Percentiles rank a stretch among this genome's conserved stretches.
Conservation (phyloP, 306 rosid species). For the Glycine soja region DNA sequence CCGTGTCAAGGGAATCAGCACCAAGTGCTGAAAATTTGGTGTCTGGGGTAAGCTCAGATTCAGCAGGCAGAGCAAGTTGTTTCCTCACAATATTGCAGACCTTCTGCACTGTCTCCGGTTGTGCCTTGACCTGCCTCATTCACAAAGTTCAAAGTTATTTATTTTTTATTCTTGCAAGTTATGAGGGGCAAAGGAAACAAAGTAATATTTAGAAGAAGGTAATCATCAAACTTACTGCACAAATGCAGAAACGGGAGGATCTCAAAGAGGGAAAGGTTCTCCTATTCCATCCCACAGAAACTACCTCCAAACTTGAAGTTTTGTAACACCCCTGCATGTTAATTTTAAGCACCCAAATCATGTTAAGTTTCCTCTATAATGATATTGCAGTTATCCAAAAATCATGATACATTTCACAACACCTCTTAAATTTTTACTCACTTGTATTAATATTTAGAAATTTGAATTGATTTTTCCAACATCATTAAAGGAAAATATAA, state of each 20-base stretch:
- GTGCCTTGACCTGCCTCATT: slow-evolving; percentile 39
- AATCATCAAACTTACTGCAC: slow-evolving; percentile 54
- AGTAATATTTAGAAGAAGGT: background rate
- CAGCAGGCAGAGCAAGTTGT: slow-evolving; percentile 63
- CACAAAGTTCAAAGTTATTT: slow-evolving; percentile 3
- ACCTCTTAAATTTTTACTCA: background rate
- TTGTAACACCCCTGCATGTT: slow-evolving; percentile 48
- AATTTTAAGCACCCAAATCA: background rate
- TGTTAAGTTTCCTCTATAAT: background rate
- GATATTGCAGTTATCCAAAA: too few relatives aligned
- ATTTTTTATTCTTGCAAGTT: background rate
- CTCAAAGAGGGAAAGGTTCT: slow-evolving; percentile 56
- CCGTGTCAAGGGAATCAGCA: slow-evolving; percentile 72
- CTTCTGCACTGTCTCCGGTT: slow-evolving; percentile 54
- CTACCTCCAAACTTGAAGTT: slow-evolving; percentile 43
- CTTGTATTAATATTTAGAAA: background rate
- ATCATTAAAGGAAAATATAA: background rate
- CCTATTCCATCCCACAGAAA: slow-evolving; percentile 52
- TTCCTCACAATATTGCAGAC: slow-evolving; percentile 62
- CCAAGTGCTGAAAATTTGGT: slow-evolving; percentile 61
- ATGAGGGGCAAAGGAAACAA: background rate
- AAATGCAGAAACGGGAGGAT: slow-evolving; percentile 57
- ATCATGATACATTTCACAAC: background rate
- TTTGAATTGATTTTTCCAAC: background rate
- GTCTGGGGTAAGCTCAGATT: slow-evolving; percentile 55